phyloP scores from a whole-genome alignment of 306 rosid genomes.

The Pterocarpus santalinus region DNA sequence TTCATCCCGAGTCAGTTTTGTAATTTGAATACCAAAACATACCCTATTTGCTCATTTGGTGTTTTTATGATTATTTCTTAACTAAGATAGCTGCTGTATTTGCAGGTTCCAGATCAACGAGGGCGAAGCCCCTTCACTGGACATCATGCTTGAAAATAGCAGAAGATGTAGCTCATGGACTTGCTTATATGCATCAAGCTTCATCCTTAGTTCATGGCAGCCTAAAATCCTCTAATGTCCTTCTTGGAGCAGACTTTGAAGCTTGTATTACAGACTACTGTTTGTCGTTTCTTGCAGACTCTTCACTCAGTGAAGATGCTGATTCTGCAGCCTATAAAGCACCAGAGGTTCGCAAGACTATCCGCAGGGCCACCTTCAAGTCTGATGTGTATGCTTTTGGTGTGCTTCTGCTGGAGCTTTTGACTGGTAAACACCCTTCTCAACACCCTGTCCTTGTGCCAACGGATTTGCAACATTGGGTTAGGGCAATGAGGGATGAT shows the following conservation, averaged over 20 bases:
- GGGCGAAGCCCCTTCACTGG: slow-evolving; percentile 98
- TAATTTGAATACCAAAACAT: neutral
- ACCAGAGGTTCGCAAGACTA: slow-evolving; percentile 75
- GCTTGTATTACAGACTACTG: slow-evolving; percentile 87
- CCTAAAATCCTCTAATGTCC: slow-evolving; percentile 86
- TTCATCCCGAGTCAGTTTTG: neutral
- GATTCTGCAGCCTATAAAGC: slow-evolving; percentile 74
- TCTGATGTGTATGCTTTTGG: slow-evolving; percentile 87
- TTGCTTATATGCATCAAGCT: slow-evolving; percentile 82
- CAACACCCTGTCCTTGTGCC: slow-evolving; percentile 85
- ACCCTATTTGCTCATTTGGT: neutral
- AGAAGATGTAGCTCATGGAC: slow-evolving; percentile 93
- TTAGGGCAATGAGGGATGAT: slow-evolving; percentile 81
- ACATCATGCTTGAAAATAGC: slow-evolving; percentile 97
- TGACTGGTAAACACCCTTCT: slow-evolving; percentile 89
- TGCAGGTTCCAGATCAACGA: slow-evolving; percentile 80
- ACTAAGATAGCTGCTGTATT: slow-evolving; percentile 41
- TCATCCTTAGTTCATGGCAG: slow-evolving; percentile 81
- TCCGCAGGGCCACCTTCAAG: slow-evolving; percentile 61
- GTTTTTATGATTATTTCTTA: slow-evolving; percentile 10
- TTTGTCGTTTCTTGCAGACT: slow-evolving; percentile 63
- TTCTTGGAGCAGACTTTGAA: slow-evolving; percentile 89
- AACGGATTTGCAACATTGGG: slow-evolving; percentile 80
- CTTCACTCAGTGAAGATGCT: slow-evolving; percentile 64
- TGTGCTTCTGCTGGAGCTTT: slow-evolving; percentile 81